Conservation (phyloP, 768 basidiomycete species). For the Lactarius trivialis region DNA sequence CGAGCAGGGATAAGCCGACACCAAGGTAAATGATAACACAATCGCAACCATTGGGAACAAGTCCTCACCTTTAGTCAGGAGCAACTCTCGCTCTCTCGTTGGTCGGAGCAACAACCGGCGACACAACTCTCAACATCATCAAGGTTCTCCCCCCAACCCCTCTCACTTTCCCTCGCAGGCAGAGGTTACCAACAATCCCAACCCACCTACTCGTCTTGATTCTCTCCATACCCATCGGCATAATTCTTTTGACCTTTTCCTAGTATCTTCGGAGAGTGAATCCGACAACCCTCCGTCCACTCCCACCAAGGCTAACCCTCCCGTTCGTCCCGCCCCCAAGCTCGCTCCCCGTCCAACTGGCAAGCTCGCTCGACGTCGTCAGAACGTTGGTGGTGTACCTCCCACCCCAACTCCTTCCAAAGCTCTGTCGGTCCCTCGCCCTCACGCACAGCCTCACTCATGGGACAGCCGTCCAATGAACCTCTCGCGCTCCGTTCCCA, state of each 20-base stretch:
- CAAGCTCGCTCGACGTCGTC: slow-evolving; percentile 55
- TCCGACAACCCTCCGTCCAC: slow-evolving; percentile 29
- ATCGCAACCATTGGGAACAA: background rate
- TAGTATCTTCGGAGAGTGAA: slow-evolving; percentile 36
- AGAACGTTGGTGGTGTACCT: slow-evolving; percentile 29
- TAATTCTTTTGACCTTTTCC: slow-evolving; percentile 45
- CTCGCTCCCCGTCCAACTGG: slow-evolving; percentile 45
- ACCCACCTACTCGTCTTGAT: slow-evolving; percentile 27
- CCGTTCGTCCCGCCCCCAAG: slow-evolving; percentile 33
- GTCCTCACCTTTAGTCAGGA: slow-evolving; percentile 31
- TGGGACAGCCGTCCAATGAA: slow-evolving; percentile 20
- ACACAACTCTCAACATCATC: slow-evolving; percentile 41
- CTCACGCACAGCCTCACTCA: slow-evolving; percentile 13
- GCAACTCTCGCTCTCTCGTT: slow-evolving; percentile 38
- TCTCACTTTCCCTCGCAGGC: slow-evolving; percentile 51
- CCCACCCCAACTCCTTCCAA: slow-evolving; percentile 37
- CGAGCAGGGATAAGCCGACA: slow-evolving; percentile 38
- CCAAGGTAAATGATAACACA: slow-evolving; percentile 33
- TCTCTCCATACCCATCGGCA: slow-evolving; percentile 30
- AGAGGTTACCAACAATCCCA: slow-evolving; percentile 40
- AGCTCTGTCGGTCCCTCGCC: slow-evolving; percentile 47
- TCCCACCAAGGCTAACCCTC: slow-evolving; percentile 27
- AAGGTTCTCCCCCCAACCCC: slow-evolving; percentile 53
- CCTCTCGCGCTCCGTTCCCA: slow-evolving; percentile 49
- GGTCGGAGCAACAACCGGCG: slow-evolving; percentile 39